phyloP scores from a whole-genome alignment of 2,329 filamentous ascomycete genomes.

The Calonectria hawksworthii region DNA sequence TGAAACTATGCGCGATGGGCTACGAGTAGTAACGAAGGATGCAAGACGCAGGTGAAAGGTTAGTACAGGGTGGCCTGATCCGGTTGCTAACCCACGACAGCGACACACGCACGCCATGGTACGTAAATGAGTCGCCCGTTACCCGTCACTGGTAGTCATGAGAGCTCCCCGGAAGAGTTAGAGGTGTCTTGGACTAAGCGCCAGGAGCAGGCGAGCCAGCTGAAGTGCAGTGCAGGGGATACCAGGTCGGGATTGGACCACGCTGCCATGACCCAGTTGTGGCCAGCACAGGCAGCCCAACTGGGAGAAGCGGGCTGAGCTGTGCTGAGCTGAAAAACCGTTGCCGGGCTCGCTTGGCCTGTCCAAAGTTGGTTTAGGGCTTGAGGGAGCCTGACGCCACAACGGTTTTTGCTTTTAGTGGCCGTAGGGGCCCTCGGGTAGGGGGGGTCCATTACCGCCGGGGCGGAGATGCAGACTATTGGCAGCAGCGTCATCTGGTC shows the following conservation, averaged over 20 bases:
- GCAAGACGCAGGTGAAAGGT: not conserved
- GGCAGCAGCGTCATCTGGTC: constrained; percentile 40
- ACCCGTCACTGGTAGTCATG: not conserved
- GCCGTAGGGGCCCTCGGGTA: constrained; percentile 34
- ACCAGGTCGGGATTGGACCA: constrained; percentile 32
- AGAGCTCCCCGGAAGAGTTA: constrained; percentile 6
- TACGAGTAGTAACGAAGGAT: not conserved
- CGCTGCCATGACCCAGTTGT: constrained; percentile 18
- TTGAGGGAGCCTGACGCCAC: constrained; percentile 41
- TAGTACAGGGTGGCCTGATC: not conserved
- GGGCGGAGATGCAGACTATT: constrained; percentile 44
- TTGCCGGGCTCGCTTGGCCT: constrained; percentile 41
- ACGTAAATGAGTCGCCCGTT: not conserved
- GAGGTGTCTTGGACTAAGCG: constrained; percentile 10
- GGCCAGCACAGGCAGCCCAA: constrained; percentile 3
- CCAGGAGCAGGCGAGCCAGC: constrained; percentile 4
- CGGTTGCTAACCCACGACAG: not conserved
- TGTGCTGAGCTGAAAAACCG: constrained; percentile 48
- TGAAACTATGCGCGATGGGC: not conserved
- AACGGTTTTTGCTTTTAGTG: constrained; percentile 48
- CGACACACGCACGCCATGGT: not conserved
- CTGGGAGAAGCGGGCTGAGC: constrained; percentile 29
- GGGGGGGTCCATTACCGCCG: constrained; percentile 39
- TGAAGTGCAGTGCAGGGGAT: constrained; percentile 31
- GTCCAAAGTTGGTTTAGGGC: constrained; percentile 37